Evolutionary conservation across 257 asterid genomes (phyloP), one percentile per base, ranked within the genome.

Genomic region (Jacaranda copaia): DNA sequence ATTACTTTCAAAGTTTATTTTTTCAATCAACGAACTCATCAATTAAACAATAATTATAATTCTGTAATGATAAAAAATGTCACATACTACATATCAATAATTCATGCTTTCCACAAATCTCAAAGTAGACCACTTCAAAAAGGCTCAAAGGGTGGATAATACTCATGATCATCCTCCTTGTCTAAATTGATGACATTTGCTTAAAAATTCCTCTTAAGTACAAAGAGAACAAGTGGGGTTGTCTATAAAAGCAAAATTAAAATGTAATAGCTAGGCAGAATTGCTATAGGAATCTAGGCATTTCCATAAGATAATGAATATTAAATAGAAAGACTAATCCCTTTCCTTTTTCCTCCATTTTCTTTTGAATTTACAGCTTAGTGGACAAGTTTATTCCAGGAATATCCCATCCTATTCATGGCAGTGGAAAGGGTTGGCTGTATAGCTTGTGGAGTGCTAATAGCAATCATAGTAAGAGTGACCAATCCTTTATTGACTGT

Each of bases 381-480:
- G 85, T 81, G 85, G 84, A 51, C 73, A 72, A 72, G 82, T 81
- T 77, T 81, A 81, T 81, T 81, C 85, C 85, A 40, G 51, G 85
- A 81, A 81, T 81, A 81, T 81, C 5, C 84, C 79, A 52, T 67
- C 40, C 56, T 64, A 60, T 74, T 60, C 76, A 5, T 48, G 49
- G 82, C 32, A 68, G 10, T 69, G 60, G 59, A 15, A 65, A 56
- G 43, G 39, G 65, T 75, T 25, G 51, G 68, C 80, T 43, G 35
- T 38, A 38, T 46, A 11, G 64, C 53, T 48, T 46, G 35, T 43
- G 19, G 19, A 61, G 72, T 78, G 77, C 74, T 53, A n/a, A n/a
- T 39, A 38, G 76, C 72, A 81, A 81, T 81, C 80, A 81, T 81
- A n/a, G 51, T 77, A 58, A 77, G 66, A 49, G 49, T 72, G 79